Percentiles rank a stretch among this genome's conserved stretches.
phyloP scores from a whole-genome alignment of 495 filamentous ascomycete genomes.

The Penicillium maclennaniae region DNA sequence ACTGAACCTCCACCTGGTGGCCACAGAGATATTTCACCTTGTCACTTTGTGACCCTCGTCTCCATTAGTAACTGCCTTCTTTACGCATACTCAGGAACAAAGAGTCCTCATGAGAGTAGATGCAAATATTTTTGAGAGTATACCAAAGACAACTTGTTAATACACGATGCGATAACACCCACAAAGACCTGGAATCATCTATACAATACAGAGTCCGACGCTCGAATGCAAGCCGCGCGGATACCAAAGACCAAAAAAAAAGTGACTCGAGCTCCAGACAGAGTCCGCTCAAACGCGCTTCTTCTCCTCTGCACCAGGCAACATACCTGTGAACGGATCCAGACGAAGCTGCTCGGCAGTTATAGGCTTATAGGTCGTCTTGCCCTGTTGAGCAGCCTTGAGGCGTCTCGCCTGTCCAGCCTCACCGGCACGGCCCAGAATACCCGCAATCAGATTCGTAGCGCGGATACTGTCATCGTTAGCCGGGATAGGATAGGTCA shows the following conservation, averaged over 20 bases:
- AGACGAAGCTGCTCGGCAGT: conserved; percentile 20
- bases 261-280: background rate
- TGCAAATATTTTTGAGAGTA: background rate
- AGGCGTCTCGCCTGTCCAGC: conserved; percentile 65
- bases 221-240: conserved; percentile 19
- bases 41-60: no score
- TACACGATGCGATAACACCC: conserved; percentile 29
- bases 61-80: no score
- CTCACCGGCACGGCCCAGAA: conserved; percentile 80
- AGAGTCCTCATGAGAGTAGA: background rate
- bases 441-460: conserved; percentile 75
- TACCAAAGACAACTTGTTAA: conserved; percentile 24
- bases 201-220: conserved; percentile 36
- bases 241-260: conserved; percentile 13
- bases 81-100: background rate
- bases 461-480: conserved; percentile 94
- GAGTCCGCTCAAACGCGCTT: conserved; percentile 1
- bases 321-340: conserved; percentile 26
- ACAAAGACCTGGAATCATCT: conserved; percentile 27
- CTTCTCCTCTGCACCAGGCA: conserved; percentile 18
- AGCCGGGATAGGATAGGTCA: conserved; percentile 94
- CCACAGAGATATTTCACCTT: background rate
- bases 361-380: conserved; percentile 54
- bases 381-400: conserved; percentile 55
- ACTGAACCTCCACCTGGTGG: background rate